phyloP scores from a whole-genome alignment of 768 basidiomycete species.

The Leccinum uliginosum region DNA sequence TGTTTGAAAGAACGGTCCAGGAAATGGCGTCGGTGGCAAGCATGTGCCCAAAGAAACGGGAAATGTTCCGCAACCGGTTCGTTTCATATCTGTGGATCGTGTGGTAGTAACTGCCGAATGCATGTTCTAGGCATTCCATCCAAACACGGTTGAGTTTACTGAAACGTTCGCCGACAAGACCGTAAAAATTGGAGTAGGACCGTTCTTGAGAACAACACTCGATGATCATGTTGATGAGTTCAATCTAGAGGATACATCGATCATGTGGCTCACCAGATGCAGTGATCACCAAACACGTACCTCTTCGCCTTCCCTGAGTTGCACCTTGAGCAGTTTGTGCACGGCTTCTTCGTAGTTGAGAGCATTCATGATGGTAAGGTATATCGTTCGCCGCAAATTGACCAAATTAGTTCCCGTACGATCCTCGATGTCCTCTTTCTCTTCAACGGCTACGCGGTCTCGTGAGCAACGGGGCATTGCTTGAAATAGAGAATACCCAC shows the following conservation, averaged over 20 bases:
- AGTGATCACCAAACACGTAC: slow-evolving; percentile 39
- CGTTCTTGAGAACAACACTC: slow-evolving; percentile 99
- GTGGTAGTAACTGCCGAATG: slow-evolving; percentile 86
- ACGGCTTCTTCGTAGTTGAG: slow-evolving; percentile 98
- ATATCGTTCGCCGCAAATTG: slow-evolving; percentile 90
- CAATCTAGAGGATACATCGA: slow-evolving; percentile 53
- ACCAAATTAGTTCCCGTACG: slow-evolving; percentile 93
- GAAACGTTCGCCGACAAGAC: slow-evolving; percentile 93
- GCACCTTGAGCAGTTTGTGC: slow-evolving; percentile 93
- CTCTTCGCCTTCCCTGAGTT: slow-evolving; percentile 90
- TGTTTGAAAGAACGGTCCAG: slow-evolving; percentile 78
- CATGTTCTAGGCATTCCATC: slow-evolving; percentile 84
- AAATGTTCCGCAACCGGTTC: slow-evolving; percentile 95
- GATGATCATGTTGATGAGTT: slow-evolving; percentile 97
- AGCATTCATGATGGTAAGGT: slow-evolving; percentile 98
- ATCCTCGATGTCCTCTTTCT: slow-evolving; percentile 90
- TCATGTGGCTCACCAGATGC: neutral
- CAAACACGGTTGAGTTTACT: slow-evolving; percentile 94
- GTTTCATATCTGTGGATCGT: slow-evolving; percentile 99
- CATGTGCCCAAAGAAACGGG: slow-evolving; percentile 93
- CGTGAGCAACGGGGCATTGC: slow-evolving; percentile 26
- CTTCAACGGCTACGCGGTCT: slow-evolving; percentile 50
- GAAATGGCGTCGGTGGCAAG: slow-evolving; percentile 82
- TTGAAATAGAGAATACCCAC: slow-evolving; percentile 28
- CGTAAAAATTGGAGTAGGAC: slow-evolving; percentile 96